These are phyloP conservation scores for Psidium friedrichsthalianum DNA, from an alignment of 345 rosid species.

Conservation along the genomic window DNA sequence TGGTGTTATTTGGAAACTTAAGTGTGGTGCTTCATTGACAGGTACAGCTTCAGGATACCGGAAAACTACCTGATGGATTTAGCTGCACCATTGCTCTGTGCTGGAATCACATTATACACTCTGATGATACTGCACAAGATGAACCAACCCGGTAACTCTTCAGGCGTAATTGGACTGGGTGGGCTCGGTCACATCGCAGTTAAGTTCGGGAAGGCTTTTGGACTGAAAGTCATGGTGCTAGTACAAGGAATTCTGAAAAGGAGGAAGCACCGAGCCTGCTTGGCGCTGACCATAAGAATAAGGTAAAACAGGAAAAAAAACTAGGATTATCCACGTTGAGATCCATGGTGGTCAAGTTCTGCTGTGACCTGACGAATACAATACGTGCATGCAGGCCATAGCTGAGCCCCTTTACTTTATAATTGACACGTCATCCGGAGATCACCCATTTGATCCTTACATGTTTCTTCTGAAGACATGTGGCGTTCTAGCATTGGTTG, in stretches of 20 bases:
- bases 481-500: constrained; percentile 56
- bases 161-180: constrained; percentile 76
- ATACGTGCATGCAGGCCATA: constrained; percentile 29
- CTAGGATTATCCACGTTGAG: background rate
- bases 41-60: constrained; percentile 70
- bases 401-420: constrained; percentile 66
- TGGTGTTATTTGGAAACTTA: background rate
- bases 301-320: constrained; percentile 1
- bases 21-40: constrained; percentile 9
- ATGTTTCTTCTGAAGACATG: constrained; percentile 54
- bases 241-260: constrained; percentile 81
- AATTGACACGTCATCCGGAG: constrained; percentile 66
- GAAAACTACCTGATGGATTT: constrained; percentile 49
- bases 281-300: constrained; percentile 58
- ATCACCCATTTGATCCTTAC: constrained; percentile 68
- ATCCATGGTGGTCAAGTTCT: background rate
- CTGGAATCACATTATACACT: constrained; percentile 69
- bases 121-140: constrained; percentile 74
- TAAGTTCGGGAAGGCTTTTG: constrained; percentile 89
- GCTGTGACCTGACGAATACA: background rate
- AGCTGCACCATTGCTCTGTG: constrained; percentile 79
- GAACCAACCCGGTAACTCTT: constrained; percentile 73
- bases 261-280: constrained; percentile 64
- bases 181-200: constrained; percentile 96
- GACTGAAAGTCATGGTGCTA: constrained; percentile 56